Percentiles rank a stretch among this genome's conserved stretches.
These are phyloP conservation scores for Plenodomus tracheiphilus DNA, from an alignment of 2,329 filamentous ascomycete species.

Conservation along the genomic window DNA sequence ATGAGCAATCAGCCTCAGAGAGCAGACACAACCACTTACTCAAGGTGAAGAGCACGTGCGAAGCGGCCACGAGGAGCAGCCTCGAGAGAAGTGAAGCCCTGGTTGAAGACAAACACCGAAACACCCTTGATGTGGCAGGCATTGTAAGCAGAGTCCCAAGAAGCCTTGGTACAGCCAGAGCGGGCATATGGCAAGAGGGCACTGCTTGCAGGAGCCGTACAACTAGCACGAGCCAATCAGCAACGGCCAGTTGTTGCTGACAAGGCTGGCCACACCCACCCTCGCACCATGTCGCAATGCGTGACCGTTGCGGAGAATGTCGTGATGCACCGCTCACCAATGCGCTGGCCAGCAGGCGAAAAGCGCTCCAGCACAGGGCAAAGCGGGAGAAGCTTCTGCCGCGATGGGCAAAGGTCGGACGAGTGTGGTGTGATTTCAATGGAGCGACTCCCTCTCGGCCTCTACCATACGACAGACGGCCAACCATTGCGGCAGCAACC, in stretches of 20 bases:
- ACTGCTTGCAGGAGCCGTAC: too few species aligned
- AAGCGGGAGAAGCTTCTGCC: conserved; percentile 4
- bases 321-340: conserved; percentile 22
- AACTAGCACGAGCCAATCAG: conserved; percentile 16
- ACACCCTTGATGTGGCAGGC: neutral
- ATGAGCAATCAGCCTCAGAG: too few species aligned
- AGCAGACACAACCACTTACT: too few species aligned
- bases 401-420: conserved; percentile 13
- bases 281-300: conserved; percentile 4
- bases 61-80: neutral
- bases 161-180: neutral
- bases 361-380: neutral
- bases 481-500: conserved; percentile 1
- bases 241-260: conserved; percentile 10
- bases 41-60: neutral
- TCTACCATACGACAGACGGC: conserved; percentile 1
- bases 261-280: neutral
- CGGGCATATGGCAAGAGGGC: too few species aligned
- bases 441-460: neutral
- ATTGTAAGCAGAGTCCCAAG: neutral
- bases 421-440: conserved; percentile 28
- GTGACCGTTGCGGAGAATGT: conserved; percentile 17
- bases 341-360: conserved; percentile 2
- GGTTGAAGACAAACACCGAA: neutral
- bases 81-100: neutral